Percentiles rank a stretch among this genome's conserved stretches.
phyloP scores from a whole-genome alignment of 106 monocot species.

The Agapanthus africanus region DNA sequence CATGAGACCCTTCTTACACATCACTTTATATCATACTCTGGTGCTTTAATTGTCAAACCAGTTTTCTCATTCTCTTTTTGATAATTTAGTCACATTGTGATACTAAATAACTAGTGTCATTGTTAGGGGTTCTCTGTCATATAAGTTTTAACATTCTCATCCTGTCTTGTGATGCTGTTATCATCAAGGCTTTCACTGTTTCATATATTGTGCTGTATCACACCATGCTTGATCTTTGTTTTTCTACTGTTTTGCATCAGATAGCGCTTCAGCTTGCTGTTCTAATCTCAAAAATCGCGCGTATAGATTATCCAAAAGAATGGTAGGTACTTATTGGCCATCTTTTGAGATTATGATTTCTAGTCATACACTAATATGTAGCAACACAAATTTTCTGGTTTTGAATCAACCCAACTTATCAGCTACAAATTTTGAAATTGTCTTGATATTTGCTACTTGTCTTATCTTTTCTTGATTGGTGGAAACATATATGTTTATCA shows the following conservation, averaged over 20 bases:
- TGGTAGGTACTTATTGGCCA: conserved; percentile 40
- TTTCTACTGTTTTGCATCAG: conserved; percentile 27
- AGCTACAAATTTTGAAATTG: too few species aligned
- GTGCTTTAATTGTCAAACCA: not conserved
- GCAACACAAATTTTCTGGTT: too few species aligned
- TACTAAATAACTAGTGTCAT: not conserved
- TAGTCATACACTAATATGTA: too few species aligned
- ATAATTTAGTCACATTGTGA: not conserved
- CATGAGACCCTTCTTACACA: not conserved
- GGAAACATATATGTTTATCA: too few species aligned
- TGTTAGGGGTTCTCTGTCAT: too few species aligned
- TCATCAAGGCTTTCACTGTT: not conserved
- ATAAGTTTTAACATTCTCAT: too few species aligned
- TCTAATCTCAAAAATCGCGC: conserved; percentile 91
- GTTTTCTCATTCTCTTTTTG: not conserved
- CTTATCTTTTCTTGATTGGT: too few species aligned
- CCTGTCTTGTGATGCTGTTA: not conserved
- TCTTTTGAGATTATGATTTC: too few species aligned
- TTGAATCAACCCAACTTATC: too few species aligned
- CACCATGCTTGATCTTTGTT: conserved; percentile 5
- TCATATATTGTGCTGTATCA: not conserved
- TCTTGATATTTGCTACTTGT: too few species aligned
- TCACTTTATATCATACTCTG: not conserved
- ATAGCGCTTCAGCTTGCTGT: conserved; percentile 84
- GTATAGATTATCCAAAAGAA: conserved; percentile 96